Percentiles rank a stretch among this genome's conserved stretches.
phyloP scores from a whole-genome alignment of 345 rosid species.

The Psidium guajava region DNA sequence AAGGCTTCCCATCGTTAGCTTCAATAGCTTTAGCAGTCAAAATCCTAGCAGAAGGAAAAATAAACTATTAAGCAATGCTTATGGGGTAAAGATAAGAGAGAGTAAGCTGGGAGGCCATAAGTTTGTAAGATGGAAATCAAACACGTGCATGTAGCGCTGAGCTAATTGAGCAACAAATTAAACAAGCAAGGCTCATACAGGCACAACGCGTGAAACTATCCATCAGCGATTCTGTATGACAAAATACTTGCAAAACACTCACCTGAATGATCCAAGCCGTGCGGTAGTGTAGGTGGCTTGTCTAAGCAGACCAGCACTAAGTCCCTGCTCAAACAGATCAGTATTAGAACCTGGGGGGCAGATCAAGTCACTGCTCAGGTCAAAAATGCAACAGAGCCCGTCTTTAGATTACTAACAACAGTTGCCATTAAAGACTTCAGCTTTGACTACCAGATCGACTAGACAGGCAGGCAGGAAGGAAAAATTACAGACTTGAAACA shows the following conservation, averaged over 20 bases:
- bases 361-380: neutral
- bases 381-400: neutral
- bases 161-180: neutral
- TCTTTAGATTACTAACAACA: neutral
- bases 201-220: neutral
- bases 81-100: neutral
- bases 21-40: conserved; percentile 77
- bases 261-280: conserved; percentile 95
- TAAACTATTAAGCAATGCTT: neutral
- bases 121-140: too few relatives aligned
- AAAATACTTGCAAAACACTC: conserved; percentile 12
- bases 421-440: neutral
- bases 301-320: conserved; percentile 88
- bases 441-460: neutral
- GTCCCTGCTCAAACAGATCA: conserved; percentile 38
- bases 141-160: neutral
- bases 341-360: neutral
- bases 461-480: neutral
- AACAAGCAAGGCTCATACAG: neutral
- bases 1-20: conserved; percentile 89
- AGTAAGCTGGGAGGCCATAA: neutral
- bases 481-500: neutral
- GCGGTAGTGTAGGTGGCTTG: conserved; percentile 99
- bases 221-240: neutral
- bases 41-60: conserved; percentile 31